Base-by-base conservation (phyloP, 2,329 filamentous ascomycete genomes). In the Venturia effusa region DNA sequence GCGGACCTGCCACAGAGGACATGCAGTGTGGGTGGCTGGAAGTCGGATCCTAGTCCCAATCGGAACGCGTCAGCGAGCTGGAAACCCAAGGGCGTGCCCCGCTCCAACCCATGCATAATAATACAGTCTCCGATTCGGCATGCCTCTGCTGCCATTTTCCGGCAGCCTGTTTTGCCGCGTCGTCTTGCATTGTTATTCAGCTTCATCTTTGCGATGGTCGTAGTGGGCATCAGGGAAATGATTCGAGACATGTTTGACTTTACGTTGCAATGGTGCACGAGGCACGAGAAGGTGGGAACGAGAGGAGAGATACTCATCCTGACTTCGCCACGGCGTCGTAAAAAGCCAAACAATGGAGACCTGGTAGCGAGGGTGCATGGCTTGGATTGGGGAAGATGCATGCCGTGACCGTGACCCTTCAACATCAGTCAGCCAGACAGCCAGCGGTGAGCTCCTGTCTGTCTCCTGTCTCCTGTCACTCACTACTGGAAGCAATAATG, bases 41-140 rank as follows among this genome's bases (percentile, higher is more conserved):
- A 55, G 51, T 34, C 51, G 51, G 51, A 57, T 34, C 51, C 51
- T 34, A 57, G 30, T 57, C 51, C 51, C 30, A 57, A 57, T 57
- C 30, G 51, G 51, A 57, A 57, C 51, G 51, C 51, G 51, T 57
- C 51, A 57, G 51, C 51, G 51, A 57, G 27, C n/a, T 57, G 51
- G 51, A 57, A 8, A 34, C 19, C 30, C 51, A 57, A 34, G 51
- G 51, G 22, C 51, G 34, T 6, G 30, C 51, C 51, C 30, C 27
- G 51, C 51, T 57, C 27, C 7, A 11, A 30, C 51, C 51, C 51
- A 57, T 57, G 51, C 51, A 6, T 55, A 6, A 37, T 39, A 6
- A 37, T 39, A 1, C 27, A 32, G 30, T 34, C 30, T 57, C 51
- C 51, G 17, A 10, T 57, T 34, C 27, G 51, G 30, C 51, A 1